A percentile compares a stretch with the other conserved stretches of the same genome.
Conservation (phyloP, 371 early-diverging fungal species). For the Neoconidiobolus thromboides region DNA sequence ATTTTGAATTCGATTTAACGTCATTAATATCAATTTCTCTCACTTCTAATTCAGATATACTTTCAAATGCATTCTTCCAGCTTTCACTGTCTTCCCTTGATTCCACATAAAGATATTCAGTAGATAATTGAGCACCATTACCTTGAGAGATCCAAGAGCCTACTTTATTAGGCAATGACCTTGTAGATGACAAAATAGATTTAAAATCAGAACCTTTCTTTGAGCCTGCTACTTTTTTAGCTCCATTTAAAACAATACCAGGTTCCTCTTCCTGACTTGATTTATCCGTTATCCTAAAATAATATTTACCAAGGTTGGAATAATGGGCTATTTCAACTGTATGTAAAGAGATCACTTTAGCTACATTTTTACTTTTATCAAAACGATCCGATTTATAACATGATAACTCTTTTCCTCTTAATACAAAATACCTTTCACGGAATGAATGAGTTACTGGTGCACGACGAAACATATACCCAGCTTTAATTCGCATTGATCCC, state of each 20-base stretch:
- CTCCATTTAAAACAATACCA: not conserved
- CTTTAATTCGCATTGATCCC: not conserved
- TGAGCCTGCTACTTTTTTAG: not conserved
- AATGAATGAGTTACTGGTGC: not conserved
- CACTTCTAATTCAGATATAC: not conserved
- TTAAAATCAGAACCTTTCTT: not conserved
- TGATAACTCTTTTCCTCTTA: not conserved
- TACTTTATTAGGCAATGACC: not conserved
- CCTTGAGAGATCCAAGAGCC: not conserved
- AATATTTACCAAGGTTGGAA: not conserved
- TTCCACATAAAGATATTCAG: constrained; percentile 1
- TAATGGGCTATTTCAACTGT: not conserved
- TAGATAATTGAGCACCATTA: not conserved
- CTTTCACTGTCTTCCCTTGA: not conserved
- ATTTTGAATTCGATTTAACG: not conserved
- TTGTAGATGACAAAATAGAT: not conserved
- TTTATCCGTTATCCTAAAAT: not conserved
- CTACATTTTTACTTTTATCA: not conserved
- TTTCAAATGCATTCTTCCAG: constrained; percentile 1
- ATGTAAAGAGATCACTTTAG: not conserved
- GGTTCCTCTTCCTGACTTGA: not conserved
- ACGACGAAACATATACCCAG: not conserved
- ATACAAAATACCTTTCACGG: constrained; percentile 1
- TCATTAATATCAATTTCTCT: not conserved
- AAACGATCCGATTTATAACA: constrained; percentile 4